These are phyloP conservation scores for Globisporangium spiculum DNA, from an alignment of 352 stramenopile species.

Conservation along the genomic window DNA sequence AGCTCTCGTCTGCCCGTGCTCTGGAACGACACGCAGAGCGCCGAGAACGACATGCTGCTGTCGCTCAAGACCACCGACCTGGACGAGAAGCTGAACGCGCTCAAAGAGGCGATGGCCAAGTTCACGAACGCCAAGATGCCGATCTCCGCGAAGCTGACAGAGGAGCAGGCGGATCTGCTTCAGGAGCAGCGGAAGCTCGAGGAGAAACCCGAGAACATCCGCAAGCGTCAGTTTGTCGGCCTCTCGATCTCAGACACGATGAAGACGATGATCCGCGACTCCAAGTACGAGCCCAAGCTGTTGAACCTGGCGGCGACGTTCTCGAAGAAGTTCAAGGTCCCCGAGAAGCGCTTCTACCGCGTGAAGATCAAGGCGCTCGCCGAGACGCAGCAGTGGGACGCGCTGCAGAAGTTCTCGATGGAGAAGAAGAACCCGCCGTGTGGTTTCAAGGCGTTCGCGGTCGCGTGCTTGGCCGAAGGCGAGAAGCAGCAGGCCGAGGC, in stretches of 20 bases:
- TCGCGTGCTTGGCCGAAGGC: conserved; percentile 70
- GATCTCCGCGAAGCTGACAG: conserved; percentile 60
- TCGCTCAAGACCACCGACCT: conserved; percentile 63
- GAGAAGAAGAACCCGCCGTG: conserved; percentile 86
- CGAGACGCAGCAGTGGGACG: conserved; percentile 84
- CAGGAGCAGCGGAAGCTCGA: conserved; percentile 83
- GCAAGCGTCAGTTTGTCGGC: conserved; percentile 77
- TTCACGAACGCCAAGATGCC: conserved; percentile 69
- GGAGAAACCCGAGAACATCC: conserved; percentile 79
- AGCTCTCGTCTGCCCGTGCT: conserved; percentile 54
- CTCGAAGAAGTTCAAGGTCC: conserved; percentile 89
- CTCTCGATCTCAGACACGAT: conserved; percentile 87
- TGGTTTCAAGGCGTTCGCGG: conserved; percentile 82
- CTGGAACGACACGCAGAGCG: conserved; percentile 61
- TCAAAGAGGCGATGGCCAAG: conserved; percentile 69
- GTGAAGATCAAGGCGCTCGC: conserved; percentile 89
- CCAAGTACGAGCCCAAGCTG: conserved; percentile 83
- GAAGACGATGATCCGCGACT: conserved; percentile 70
- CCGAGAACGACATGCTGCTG: conserved; percentile 70
- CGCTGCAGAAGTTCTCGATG: conserved; percentile 83
- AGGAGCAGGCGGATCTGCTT: conserved; percentile 87
- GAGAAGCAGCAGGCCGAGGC: conserved; percentile 82
- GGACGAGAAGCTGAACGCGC: conserved; percentile 59
- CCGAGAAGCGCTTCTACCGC: conserved; percentile 89
- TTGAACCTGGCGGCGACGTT: conserved; percentile 56